Base-by-base conservation (phyloP, 768 basidiomycete genomes). In the Saitozyma sp. region DNA sequence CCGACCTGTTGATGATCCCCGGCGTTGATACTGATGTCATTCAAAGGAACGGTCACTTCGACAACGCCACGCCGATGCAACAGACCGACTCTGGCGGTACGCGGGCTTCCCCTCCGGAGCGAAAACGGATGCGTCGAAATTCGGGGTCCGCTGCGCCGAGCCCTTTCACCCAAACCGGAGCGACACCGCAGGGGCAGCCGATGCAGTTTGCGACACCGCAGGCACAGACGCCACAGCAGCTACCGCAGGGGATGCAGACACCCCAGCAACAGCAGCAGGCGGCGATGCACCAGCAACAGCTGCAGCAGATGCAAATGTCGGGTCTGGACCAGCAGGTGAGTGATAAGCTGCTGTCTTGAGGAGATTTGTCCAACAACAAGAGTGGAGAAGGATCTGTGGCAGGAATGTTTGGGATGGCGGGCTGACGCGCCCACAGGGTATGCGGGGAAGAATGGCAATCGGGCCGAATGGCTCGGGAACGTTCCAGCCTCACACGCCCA, bases 51-150 rank as follows among this genome's bases (percentile, higher is more conserved):
- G 67, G 67, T 14, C 58, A n/a, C 54, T 50, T 39, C 46, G n/a
- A 46, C 42, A 19, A 40, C 42, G 61, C 42, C 20, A 45, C 58
- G 8, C 62, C 61, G 19, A 66, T 67, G 55, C 58, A 66, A 29
- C 49, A 63, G 54, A 51, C 59, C 53, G 61, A 70, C 51, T 59
- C 29, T 5, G 29, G 29, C 65, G 48, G 37, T 49, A 49, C 38
- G 65, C 39, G 60, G 62, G 52, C 58, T 10, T 71, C 74, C 13
- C 75, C 75, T 8, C 75, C 75, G 50, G 75, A 73, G 1, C 66
- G 75, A 8, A 76, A 76, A 57, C 59, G 75, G 43, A 69, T 71
- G 69, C 56, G 75, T 14, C 48, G 71, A 13, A 76, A 74, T 61
- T 74, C 75, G 4, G 75, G 75, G 0, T 63, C 61, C 17, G 66